phyloP scores from a whole-genome alignment of 305 asterid species.

The Rubia peregrina region DNA sequence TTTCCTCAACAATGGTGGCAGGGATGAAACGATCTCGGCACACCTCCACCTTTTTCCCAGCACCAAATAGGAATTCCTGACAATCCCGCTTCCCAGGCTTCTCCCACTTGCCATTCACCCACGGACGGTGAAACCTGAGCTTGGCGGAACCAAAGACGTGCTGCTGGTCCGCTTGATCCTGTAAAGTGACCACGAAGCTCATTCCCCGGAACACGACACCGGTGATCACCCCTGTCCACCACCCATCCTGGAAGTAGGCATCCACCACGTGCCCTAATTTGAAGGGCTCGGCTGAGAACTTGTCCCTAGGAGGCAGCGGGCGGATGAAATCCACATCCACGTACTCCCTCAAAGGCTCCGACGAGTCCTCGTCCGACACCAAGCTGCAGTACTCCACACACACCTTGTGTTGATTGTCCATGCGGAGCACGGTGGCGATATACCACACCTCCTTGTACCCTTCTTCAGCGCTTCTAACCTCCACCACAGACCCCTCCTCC shows the following conservation, averaged over 20 bases:
- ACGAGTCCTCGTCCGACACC: conserved; percentile 31
- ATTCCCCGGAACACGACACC: conserved; percentile 18
- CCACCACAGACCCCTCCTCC: not conserved
- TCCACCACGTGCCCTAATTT: conserved; percentile 49
- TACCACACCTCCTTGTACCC: not conserved
- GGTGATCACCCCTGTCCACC: conserved; percentile 59
- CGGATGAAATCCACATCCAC: conserved; percentile 31
- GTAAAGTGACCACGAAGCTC: conserved; percentile 38
- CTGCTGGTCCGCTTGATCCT: conserved; percentile 40
- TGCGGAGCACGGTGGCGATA: not conserved
- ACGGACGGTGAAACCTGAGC: conserved; percentile 51
- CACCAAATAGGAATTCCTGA: conserved; percentile 48
- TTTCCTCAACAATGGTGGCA: conserved; percentile 32
- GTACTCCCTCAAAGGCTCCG: conserved; percentile 34
- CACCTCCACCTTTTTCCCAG: conserved; percentile 63
- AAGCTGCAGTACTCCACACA: conserved; percentile 43
- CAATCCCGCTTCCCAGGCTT: conserved; percentile 40
- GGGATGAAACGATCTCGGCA: conserved; percentile 61
- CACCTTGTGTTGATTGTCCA: conserved; percentile 3
- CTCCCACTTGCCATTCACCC: conserved; percentile 55
- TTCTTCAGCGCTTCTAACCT: not conserved
- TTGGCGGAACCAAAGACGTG: conserved; percentile 35
- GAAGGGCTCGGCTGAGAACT: conserved; percentile 18
- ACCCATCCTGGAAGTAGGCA: conserved; percentile 55
- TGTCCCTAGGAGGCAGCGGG: conserved; percentile 41